Evolutionary conservation across 768 basidiomycete genomes (phyloP).

Genomic region (Sarcodon sp.): DNA sequence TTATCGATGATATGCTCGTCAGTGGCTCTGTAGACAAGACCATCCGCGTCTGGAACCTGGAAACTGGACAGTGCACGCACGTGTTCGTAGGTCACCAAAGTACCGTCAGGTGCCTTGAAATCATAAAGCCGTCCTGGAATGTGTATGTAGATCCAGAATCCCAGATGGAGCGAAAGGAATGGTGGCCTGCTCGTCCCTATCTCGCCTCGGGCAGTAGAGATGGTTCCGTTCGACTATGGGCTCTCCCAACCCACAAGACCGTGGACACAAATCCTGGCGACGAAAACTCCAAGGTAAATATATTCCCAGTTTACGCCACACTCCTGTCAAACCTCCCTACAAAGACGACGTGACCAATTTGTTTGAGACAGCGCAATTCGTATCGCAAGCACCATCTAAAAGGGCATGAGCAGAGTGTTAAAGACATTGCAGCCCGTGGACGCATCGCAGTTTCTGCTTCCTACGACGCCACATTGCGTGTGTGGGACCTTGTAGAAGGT

Average conservation of each 20-base stretch:
- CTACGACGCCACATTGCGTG: conserved; percentile 80
- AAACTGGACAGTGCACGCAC: too few species aligned
- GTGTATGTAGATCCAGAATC: too few species aligned
- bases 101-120: too few species aligned
- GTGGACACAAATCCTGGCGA: conserved; percentile 31
- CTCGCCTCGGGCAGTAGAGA: conserved; percentile 59
- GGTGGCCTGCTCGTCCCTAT: conserved; percentile 50
- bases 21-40: too few species aligned
- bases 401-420: conserved; percentile 79
- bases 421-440: conserved; percentile 76
- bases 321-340: conserved; percentile 23
- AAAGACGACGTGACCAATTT: conserved; percentile 36
- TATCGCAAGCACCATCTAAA: conserved; percentile 69
- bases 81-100: too few species aligned
- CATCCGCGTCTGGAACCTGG: too few species aligned
- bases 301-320: conserved; percentile 15
- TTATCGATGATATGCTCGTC: too few species aligned
- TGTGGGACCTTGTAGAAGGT: conserved; percentile 53
- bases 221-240: conserved; percentile 46
- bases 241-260: conserved; percentile 48
- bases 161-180: conserved; percentile 28
- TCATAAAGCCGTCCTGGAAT: too few species aligned
- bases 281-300: too few species aligned
- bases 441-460: conserved; percentile 83
- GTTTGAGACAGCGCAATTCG: conserved; percentile 41